Evolutionary conservation across 768 basidiomycete species (phyloP), one percentile per base, ranked within the genome.

Genomic region (Lanmaoa pseudosensibilis): DNA sequence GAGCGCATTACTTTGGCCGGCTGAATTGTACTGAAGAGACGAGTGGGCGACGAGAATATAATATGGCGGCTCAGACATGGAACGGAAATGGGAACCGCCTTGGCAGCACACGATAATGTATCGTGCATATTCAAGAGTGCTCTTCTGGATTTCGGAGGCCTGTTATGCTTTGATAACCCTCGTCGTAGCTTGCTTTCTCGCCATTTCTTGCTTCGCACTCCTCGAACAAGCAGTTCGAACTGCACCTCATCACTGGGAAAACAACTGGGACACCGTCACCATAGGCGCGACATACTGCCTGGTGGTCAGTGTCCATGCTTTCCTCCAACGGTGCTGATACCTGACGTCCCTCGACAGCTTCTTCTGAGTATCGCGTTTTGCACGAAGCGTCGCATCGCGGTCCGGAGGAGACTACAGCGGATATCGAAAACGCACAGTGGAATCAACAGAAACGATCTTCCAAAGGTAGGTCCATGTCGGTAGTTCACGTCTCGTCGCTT

Each of bases 201-300:
- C 83, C 32, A 75, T 90, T 19, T 90, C 88, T 6, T 85, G 83
- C 61, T 72, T 81, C 2, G 80, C 83, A 0, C 74, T 91, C 51
- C 78, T 91, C 49, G 83, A 84, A 0, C 89, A 92, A 67, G 88
- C 89, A 0, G 83, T 88, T 19, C 79, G 88, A 49, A 88, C 83
- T 0, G 77, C 87, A 3, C 80, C 80, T 43, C 74, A 71, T 57
- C 76, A 80, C 11, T 87, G 84, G 82, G 69, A 62, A 49, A 75
- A 79, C 33, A 92, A 91, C 70, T 78, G 83, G 77, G 84, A 92
- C 68, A 81, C 83, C 6, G 72, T 88, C 30, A 77, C 85, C 51
- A 83, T 92, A 34, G 84, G 83, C 11, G 81, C 81, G n/a, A 83
- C 88, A 0, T 92, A 92, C 69, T 74, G 79, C 65, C 65, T 86